Evolutionary conservation across 208 protist species (phyloP), one percentile per base, ranked within the genome.

Genomic region (Strigomonas oncopelti): DNA sequence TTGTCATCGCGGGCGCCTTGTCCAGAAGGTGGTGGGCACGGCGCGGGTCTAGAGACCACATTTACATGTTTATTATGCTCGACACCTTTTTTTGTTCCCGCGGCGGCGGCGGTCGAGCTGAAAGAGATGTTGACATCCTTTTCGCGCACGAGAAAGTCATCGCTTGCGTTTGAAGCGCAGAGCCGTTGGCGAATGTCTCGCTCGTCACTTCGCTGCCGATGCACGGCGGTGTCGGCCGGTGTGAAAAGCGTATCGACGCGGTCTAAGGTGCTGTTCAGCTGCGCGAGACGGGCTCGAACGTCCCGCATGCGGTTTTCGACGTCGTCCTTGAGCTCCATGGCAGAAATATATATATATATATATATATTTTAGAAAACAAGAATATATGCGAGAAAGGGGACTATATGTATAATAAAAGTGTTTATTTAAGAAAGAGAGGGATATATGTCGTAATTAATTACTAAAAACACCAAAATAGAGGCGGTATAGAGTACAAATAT

Each of bases 241-340:
- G 18, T 14, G 16, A 48, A 48, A 1, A 48, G 5, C 5, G 42
- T 51, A 18, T 74, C 69, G 4, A 69, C 55, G 28, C 53, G 27
- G 29, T 75, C 65, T 0, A 74, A 60, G 2, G 60, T 67, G 27
- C 31, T 18, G 16, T 54, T 71, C 0, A 77, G 36, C 16, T 61
- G n/a, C 0, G 61, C 69, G 25, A 77, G 61, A 0, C 72, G 72
- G 0, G 72, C 51, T 0, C 67, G 72, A 61, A 77, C 69, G 28
- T 62, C 67, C 28, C 48, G n/a, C 72, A 77, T 67, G 0, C 66
- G 72, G 0, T 46, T 1, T 38, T 77, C 66, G 25, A 77, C 42
- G 16, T 54, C 28, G 18, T 61, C 48, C 2, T 28, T 55, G 60
- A 80, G 68, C 0, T 42, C 18, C 1, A 45, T 55, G 8, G 61